Evolutionary conservation across 495 filamentous ascomycete genomes (phyloP).

Genomic region (Hyaloscypha bicolor): DNA sequence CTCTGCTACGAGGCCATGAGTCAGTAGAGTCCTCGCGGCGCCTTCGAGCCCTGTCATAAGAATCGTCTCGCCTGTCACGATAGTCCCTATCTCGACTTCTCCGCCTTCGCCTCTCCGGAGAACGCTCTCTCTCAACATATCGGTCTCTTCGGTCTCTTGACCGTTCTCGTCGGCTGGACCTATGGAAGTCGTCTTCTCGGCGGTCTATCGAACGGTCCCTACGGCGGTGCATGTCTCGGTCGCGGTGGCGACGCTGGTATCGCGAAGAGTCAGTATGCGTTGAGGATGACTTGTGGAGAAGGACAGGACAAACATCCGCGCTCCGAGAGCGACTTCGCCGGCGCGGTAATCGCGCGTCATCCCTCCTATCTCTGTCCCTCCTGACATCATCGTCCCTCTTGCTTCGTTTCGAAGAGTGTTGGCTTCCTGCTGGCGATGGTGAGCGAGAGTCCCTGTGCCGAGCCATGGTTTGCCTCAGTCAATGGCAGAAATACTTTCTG

Average conservation of each 20-base stretch:
- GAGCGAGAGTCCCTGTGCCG: slow-evolving; percentile 90
- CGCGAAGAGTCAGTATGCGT: slow-evolving; percentile 35
- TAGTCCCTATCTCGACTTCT: slow-evolving; percentile 74
- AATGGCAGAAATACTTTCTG: slow-evolving; percentile 65
- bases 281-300: background rate
- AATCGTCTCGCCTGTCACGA: slow-evolving; percentile 77
- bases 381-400: slow-evolving; percentile 79
- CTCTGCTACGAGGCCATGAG: slow-evolving; percentile 67
- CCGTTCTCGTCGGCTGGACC: slow-evolving; percentile 58
- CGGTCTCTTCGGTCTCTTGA: slow-evolving; percentile 69
- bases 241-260: slow-evolving; percentile 44
- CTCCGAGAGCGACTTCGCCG: slow-evolving; percentile 71
- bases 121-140: slow-evolving; percentile 59
- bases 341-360: slow-evolving; percentile 49
- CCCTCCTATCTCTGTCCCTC: slow-evolving; percentile 55
- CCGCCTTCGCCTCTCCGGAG: slow-evolving; percentile 53
- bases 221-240: slow-evolving; percentile 64
- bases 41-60: slow-evolving; percentile 68
- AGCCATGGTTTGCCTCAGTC: slow-evolving; percentile 73
- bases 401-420: slow-evolving; percentile 69
- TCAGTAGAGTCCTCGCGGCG: slow-evolving; percentile 80
- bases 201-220: slow-evolving; percentile 77
- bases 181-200: slow-evolving; percentile 70
- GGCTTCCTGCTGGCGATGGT: slow-evolving; percentile 94
- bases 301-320: slow-evolving; percentile 59